Conservation (phyloP, 805 yeast species). For the Saturnispora sekii region DNA sequence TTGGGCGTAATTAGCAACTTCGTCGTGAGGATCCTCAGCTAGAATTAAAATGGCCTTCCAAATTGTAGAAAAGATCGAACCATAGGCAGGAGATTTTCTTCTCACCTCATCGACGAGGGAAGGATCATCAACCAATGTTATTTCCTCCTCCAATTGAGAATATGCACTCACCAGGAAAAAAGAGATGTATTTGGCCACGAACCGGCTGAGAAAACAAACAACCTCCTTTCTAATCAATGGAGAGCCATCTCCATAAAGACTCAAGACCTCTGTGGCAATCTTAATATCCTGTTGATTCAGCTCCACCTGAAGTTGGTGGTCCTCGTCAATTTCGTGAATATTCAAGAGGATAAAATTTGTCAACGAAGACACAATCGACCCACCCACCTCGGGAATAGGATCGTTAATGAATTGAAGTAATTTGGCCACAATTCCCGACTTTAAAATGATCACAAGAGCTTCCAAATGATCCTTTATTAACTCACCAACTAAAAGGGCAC, state of each 20-base stretch:
- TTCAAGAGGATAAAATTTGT: constrained; percentile 48
- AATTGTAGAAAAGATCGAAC: constrained; percentile 72
- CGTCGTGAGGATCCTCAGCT: constrained; percentile 81
- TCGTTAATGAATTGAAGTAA: constrained; percentile 57
- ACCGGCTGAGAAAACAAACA: constrained; percentile 63
- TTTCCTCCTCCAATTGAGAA: constrained; percentile 73
- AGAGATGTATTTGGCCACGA: constrained; percentile 57
- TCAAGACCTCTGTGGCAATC: constrained; percentile 57
- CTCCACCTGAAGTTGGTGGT: constrained; percentile 26
- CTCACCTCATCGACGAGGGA: constrained; percentile 53
- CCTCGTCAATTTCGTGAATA: constrained; percentile 29
- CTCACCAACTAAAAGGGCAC: constrained; percentile 68
- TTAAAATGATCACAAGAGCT: constrained; percentile 60
- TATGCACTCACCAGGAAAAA: constrained; percentile 83
- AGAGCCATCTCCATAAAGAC: constrained; percentile 77
- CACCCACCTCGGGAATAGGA: constrained; percentile 92
- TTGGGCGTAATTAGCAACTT: constrained; percentile 64
- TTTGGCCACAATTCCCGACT: constrained; percentile 51
- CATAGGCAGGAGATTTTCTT: constrained; percentile 69
- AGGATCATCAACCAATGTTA: constrained; percentile 54
- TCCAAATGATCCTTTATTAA: constrained; percentile 65
- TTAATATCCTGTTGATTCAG: constrained; percentile 59
- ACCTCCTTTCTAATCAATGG: constrained; percentile 82
- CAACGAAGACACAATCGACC: constrained; percentile 69
- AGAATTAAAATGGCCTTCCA: constrained; percentile 80